Percentiles rank a stretch among this genome's conserved stretches.
Conservation (phyloP, 164 flowering plant genomes). For the Vitis labrusca region DNA sequence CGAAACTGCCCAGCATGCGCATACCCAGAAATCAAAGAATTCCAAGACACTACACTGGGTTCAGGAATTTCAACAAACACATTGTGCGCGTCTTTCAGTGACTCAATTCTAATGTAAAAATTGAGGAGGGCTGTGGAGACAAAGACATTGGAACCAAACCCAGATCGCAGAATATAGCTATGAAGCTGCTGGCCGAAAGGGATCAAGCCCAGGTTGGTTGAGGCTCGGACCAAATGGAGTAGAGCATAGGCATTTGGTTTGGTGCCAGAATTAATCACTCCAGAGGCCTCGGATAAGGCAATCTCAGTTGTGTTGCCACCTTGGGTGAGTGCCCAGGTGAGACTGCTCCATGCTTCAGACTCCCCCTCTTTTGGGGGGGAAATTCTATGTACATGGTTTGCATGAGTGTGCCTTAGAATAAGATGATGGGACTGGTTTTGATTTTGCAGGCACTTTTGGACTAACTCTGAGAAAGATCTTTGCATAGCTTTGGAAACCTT, state of each 20-base stretch:
- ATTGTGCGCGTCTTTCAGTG: constrained; percentile 35
- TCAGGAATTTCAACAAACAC: constrained; percentile 64
- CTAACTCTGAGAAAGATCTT: neutral
- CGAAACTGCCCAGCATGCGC: constrained; percentile 39
- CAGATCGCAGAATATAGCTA: constrained; percentile 36
- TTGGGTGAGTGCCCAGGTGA: constrained; percentile 7
- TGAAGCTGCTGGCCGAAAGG: constrained; percentile 48
- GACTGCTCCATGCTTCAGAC: constrained; percentile 3
- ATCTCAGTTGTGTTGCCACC: constrained; percentile 8
- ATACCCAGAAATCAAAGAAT: constrained; percentile 59
- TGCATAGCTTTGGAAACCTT: neutral
- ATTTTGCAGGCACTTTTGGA: neutral
- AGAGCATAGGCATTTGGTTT: constrained; percentile 32
- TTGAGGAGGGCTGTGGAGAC: constrained; percentile 44
- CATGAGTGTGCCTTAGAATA: too few species aligned
- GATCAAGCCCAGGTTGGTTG: constrained; percentile 26
- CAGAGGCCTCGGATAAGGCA: constrained; percentile 23
- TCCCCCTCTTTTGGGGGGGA: neutral
- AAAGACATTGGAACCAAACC: constrained; percentile 41
- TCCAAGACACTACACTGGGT: constrained; percentile 65
- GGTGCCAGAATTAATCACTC: constrained; percentile 17
- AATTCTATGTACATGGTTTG: neutral
- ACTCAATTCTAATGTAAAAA: constrained; percentile 35
- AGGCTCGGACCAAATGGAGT: constrained; percentile 41
- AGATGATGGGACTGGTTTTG: neutral